Evolutionary conservation across 139 green algal species (phyloP).

Genomic region (Cymbomonas tetramitiformis): DNA sequence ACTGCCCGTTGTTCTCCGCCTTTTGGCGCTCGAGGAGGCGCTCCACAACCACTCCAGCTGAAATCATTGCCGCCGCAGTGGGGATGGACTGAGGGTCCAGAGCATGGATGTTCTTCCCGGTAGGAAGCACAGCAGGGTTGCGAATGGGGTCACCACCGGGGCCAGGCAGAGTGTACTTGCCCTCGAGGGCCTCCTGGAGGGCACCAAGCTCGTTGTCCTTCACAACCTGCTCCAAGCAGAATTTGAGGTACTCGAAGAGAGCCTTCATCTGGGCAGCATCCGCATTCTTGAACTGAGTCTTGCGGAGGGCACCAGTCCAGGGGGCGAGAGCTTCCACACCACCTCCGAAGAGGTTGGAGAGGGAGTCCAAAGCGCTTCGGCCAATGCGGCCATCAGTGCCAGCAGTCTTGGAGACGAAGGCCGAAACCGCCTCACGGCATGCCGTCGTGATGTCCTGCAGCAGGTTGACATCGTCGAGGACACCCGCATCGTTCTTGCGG

Average conservation of each 20-base stretch:
- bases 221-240: slow-evolving; percentile 85
- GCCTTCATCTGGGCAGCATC: slow-evolving; percentile 59
- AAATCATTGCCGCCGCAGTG: slow-evolving; percentile 57
- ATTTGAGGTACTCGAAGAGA: slow-evolving; percentile 86
- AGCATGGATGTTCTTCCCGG: slow-evolving; percentile 98
- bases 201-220: slow-evolving; percentile 97
- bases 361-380: background rate
- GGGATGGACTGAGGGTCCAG: slow-evolving; percentile 79
- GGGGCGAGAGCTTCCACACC: slow-evolving; percentile 3
- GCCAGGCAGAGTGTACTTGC: slow-evolving; percentile 82
- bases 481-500: slow-evolving; percentile 42
- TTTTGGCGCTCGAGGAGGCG: slow-evolving; percentile 80
- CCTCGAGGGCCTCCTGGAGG: slow-evolving; percentile 65
- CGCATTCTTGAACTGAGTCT: slow-evolving; percentile 56
- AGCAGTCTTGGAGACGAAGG: slow-evolving; percentile 78
- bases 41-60: slow-evolving; percentile 73
- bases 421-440: slow-evolving; percentile 45
- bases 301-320: slow-evolving; percentile 41
- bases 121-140: slow-evolving; percentile 91
- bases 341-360: slow-evolving; percentile 12
- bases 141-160: slow-evolving; percentile 95
- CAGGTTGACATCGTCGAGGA: slow-evolving; percentile 75
- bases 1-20: slow-evolving; percentile 73
- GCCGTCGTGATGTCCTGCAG: slow-evolving; percentile 78
- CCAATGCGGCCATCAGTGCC: slow-evolving; percentile 15